Percentiles rank a stretch among this genome's conserved stretches.
phyloP scores from a whole-genome alignment of 495 filamentous ascomycete genomes.

The Bacidia rubella region DNA sequence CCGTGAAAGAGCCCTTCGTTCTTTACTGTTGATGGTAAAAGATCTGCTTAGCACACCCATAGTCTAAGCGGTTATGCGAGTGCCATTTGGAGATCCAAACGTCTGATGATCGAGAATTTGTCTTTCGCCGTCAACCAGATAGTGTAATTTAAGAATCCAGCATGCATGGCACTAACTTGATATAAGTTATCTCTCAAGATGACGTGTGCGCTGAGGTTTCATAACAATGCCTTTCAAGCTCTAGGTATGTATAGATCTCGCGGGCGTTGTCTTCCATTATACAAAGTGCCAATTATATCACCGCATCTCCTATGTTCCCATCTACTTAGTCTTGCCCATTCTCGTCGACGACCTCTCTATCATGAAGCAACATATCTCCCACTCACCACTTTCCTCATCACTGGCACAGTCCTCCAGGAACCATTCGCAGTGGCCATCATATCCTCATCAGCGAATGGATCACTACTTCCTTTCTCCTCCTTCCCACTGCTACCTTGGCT shows the following conservation, averaged over 20 bases:
- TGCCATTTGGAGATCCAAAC: no score
- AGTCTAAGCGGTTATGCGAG: no score
- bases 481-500: conserved; percentile 24
- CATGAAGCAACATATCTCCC: conserved; percentile 60
- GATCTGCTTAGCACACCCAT: no score
- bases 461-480: conserved; percentile 28
- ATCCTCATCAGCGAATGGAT: conserved; percentile 58
- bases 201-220: no score
- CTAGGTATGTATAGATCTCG: neutral
- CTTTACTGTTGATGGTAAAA: no score
- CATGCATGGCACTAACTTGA: no score
- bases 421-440: conserved; percentile 28
- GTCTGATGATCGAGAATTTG: no score
- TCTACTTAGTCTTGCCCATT: neutral
- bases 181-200: no score
- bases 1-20: neutral
- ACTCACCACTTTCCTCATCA: conserved; percentile 57
- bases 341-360: neutral
- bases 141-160: no score
- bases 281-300: neutral
- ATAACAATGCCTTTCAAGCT: neutral
- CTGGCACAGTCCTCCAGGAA: conserved; percentile 61
- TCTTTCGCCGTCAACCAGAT: no score
- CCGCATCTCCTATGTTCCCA: neutral
- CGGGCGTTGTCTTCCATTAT: neutral